These are phyloP conservation scores for Tagetes erecta DNA, from an alignment of 129 eudicot species.

Conservation along the genomic window DNA sequence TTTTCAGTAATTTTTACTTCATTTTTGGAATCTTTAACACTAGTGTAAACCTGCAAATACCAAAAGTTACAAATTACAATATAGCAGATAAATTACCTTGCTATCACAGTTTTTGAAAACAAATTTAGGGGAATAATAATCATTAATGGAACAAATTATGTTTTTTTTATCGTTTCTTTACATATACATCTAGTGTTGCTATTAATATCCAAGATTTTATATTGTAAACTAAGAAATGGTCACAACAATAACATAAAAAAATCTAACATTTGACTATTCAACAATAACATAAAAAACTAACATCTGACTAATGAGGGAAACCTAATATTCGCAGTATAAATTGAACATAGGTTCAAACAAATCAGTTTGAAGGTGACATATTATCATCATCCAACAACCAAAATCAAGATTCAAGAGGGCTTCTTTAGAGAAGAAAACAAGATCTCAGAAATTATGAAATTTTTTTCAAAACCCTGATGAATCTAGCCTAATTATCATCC, in stretches of 20 bases:
- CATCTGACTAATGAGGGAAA: slow-evolving; percentile 12
- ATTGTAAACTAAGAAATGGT: not conserved
- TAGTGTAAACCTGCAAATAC: slow-evolving; percentile 47
- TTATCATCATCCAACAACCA: slow-evolving; percentile 3
- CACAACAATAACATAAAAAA: slow-evolving; percentile 5
- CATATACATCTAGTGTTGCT: not conserved
- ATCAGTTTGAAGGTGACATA: not conserved
- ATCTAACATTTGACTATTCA: slow-evolving; percentile 4
- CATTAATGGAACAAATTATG: not conserved
- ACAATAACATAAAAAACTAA: not conserved
- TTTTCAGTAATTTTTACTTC: slow-evolving; percentile 32
- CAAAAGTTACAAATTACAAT: not conserved
- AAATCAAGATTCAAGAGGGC: not conserved
- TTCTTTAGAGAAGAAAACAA: not conserved
- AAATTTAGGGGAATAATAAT: not conserved
- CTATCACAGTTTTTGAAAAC: not conserved
- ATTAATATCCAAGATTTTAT: slow-evolving; percentile 7
- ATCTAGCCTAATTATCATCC: slow-evolving; percentile 2
- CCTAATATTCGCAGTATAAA: slow-evolving; percentile 16
- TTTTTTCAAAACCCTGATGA: slow-evolving; percentile 28
- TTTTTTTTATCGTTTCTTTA: slow-evolving; percentile 6
- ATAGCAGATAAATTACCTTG: not conserved
- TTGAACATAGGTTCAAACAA: slow-evolving; percentile 11
- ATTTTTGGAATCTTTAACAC: slow-evolving; percentile 26
- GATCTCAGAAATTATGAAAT: not conserved